These are phyloP conservation scores for Knoxdaviesia capensis DNA, from an alignment of 2,329 filamentous ascomycete species.

Conservation along the genomic window DNA sequence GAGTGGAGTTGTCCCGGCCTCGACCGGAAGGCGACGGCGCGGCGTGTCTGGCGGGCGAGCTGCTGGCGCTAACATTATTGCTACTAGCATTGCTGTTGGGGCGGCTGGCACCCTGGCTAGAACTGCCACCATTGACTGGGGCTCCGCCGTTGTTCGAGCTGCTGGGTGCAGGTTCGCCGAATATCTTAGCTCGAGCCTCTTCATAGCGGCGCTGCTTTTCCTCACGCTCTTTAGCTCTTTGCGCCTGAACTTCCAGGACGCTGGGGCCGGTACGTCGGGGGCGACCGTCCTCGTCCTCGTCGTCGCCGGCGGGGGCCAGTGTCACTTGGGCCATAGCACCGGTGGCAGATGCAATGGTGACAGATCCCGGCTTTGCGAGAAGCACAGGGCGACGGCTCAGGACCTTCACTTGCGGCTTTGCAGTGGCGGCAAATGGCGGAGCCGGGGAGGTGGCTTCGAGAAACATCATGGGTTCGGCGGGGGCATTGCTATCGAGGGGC, in stretches of 20 bases:
- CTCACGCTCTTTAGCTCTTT: conserved; percentile 62
- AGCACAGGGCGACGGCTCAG: conserved; percentile 58
- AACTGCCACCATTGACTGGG: not conserved
- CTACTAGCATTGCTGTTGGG: conserved; percentile 3
- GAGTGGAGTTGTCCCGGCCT: too few relatives aligned
- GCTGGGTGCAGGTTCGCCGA: conserved; percentile 26
- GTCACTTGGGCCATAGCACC: too few relatives aligned
- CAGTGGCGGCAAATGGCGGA: conserved; percentile 38
- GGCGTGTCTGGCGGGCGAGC: too few relatives aligned
- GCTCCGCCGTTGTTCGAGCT: not conserved
- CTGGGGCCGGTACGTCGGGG: conserved; percentile 32
- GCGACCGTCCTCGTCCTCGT: conserved; percentile 38
- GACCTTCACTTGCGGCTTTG: conserved; percentile 68
- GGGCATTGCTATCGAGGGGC: conserved; percentile 32
- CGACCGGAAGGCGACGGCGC: too few relatives aligned
- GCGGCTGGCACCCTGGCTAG: conserved; percentile 6
- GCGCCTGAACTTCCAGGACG: conserved; percentile 53
- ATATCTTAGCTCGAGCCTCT: conserved; percentile 71
- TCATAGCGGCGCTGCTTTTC: conserved; percentile 85
- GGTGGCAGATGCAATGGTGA: conserved; percentile 23
- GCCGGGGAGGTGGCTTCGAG: conserved; percentile 43
- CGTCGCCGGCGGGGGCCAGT: conserved; percentile 24
- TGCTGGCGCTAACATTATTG: conserved; percentile 2
- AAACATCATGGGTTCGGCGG: conserved; percentile 55
- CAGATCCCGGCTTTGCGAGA: conserved; percentile 35